phyloP scores from a whole-genome alignment of 768 basidiomycete genomes.

The Boletus vinaceobasis region DNA sequence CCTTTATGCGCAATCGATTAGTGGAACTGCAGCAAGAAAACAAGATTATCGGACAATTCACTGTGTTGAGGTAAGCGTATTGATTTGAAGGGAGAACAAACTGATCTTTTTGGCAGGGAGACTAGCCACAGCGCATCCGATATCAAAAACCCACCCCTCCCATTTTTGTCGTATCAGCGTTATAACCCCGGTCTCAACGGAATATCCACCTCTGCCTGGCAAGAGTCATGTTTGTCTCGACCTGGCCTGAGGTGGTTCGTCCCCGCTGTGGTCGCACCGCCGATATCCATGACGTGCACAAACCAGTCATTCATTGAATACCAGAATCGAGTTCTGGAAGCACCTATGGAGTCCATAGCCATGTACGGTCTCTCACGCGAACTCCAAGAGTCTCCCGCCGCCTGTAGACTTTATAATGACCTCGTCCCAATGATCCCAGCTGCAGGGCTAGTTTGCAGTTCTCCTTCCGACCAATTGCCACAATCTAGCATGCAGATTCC shows the following conservation, averaged over 20 bases:
- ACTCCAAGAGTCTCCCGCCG: slow-evolving; percentile 54
- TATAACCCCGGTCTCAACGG: slow-evolving; percentile 47
- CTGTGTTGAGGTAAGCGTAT: slow-evolving; percentile 43
- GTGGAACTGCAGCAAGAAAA: slow-evolving; percentile 45
- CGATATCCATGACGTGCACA: slow-evolving; percentile 67
- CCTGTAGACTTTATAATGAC: slow-evolving; percentile 44
- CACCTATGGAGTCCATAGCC: slow-evolving; percentile 69
- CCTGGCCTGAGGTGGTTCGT: slow-evolving; percentile 80
- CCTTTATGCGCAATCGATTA: slow-evolving; percentile 57
- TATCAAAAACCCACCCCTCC: slow-evolving; percentile 14
- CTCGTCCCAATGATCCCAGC: slow-evolving; percentile 60
- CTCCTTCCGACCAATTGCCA: slow-evolving; percentile 73
- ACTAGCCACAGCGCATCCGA: slow-evolving; percentile 18
- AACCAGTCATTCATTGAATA: slow-evolving; percentile 78
- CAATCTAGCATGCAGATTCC: slow-evolving; percentile 86
- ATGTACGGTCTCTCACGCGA: slow-evolving; percentile 81
- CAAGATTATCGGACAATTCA: slow-evolving; percentile 36
- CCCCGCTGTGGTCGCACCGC: slow-evolving; percentile 82
- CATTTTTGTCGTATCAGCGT: slow-evolving; percentile 30
- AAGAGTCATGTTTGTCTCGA: slow-evolving; percentile 76
- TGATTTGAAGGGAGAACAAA: not conserved
- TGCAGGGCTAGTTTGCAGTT: slow-evolving; percentile 62
- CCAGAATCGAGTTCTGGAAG: slow-evolving; percentile 57
- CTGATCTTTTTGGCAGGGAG: slow-evolving; percentile 19
- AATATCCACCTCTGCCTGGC: slow-evolving; percentile 65